Percentiles rank a stretch among this genome's conserved stretches.
phyloP scores from a whole-genome alignment of 176 grass and related monocot species.

The Themeda triandra region DNA sequence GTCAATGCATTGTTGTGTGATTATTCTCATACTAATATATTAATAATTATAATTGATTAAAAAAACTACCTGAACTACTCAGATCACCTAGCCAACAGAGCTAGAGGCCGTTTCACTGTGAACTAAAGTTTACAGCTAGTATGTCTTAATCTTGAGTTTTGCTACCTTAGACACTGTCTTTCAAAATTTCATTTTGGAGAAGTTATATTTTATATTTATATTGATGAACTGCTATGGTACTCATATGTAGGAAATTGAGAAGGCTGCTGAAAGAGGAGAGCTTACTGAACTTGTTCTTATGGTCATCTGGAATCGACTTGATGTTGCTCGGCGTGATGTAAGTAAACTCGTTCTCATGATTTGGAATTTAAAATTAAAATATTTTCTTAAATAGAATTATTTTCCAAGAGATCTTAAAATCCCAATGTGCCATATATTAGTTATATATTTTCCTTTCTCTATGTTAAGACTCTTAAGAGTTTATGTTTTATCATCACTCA shows the following conservation, averaged over 20 bases:
- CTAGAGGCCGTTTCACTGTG: too few relatives aligned
- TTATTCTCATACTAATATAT: not conserved
- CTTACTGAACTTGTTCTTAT: constrained; percentile 90
- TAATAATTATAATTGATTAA: not conserved
- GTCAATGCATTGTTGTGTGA: not conserved
- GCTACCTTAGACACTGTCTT: not conserved
- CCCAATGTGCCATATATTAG: not conserved
- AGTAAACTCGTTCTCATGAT: constrained; percentile 18
- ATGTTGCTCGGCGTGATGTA: constrained; percentile 91
- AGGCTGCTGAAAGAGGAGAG: constrained; percentile 84
- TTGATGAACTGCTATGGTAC: not conserved
- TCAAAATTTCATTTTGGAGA: not conserved
- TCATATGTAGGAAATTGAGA: constrained; percentile 72
- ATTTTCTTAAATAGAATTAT: not conserved
- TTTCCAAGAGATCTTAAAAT: not conserved
- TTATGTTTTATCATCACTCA: not conserved
- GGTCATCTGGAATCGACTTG: constrained; percentile 99
- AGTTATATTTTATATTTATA: constrained; percentile 11
- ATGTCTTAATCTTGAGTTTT: not conserved
- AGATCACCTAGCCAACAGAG: too few relatives aligned
- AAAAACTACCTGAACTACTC: too few relatives aligned
- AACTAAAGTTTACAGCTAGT: constrained; percentile 2
- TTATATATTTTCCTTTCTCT: not conserved
- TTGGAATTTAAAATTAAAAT: constrained; percentile 6
- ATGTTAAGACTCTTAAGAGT: not conserved